Evolutionary conservation across 2,329 filamentous ascomycete species (phyloP).

Genomic region (Aaosphaeria arxii): DNA sequence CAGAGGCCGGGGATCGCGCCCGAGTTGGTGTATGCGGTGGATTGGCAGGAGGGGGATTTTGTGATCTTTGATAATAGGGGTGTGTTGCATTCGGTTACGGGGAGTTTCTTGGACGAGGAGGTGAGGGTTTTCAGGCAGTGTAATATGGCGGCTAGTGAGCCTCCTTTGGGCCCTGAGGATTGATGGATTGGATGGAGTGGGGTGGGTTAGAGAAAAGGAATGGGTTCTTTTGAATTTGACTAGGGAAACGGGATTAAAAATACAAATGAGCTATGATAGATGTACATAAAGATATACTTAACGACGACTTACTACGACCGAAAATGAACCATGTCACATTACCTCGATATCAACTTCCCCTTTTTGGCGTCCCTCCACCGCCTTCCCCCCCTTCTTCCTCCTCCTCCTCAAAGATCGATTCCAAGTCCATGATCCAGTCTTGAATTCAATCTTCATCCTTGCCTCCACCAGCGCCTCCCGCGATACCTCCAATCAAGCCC

Average conservation of each 20-base stretch:
- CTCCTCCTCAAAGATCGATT: not conserved
- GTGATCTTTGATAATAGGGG: slow-evolving; percentile 79
- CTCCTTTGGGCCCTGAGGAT: slow-evolving; percentile 51
- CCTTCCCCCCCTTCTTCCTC: not conserved
- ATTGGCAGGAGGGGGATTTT: slow-evolving; percentile 74
- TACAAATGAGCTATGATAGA: not conserved
- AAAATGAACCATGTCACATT: not conserved
- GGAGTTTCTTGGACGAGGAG: slow-evolving; percentile 67
- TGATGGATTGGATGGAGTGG: not conserved
- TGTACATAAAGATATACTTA: not conserved
- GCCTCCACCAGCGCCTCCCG: slow-evolving; percentile 21
- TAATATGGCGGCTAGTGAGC: slow-evolving; percentile 67
- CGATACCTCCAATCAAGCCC: slow-evolving; percentile 32
- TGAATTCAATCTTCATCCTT: slow-evolving; percentile 12
- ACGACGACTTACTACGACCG: not conserved
- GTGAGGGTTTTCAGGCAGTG: slow-evolving; percentile 75
- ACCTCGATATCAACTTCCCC: not conserved
- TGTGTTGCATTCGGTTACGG: slow-evolving; percentile 71
- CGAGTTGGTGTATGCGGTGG: slow-evolving; percentile 66
- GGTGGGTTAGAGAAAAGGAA: not conserved
- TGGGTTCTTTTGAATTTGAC: not conserved
- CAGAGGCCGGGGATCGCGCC: slow-evolving; percentile 73
- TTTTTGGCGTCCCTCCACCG: too few species aligned
- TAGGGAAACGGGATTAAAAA: not conserved
- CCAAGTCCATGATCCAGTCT: not conserved